Conservation (phyloP, 1,139 yeast genomes). For the Kodamaea ohmeri region DNA sequence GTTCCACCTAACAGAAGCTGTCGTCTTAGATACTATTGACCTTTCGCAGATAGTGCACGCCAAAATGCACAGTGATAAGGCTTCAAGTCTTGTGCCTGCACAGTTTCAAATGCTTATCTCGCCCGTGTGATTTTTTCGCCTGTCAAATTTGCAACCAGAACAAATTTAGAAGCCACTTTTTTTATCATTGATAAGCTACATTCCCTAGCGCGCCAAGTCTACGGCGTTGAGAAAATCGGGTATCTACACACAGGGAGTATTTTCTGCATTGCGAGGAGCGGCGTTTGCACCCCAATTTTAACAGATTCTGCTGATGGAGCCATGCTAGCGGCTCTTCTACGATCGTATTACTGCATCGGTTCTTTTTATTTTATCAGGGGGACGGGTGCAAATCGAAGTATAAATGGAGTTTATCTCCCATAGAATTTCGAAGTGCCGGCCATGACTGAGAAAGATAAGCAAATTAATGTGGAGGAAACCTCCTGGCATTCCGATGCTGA, state of each 20-base stretch:
- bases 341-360: no score
- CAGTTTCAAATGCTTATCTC: no score
- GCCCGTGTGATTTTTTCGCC: background rate
- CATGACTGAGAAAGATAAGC: conserved; percentile 8
- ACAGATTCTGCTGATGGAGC: background rate
- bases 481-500: conserved; percentile 9
- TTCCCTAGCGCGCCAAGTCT: background rate
- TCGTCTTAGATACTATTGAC: no score
- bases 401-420: background rate
- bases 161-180: background rate
- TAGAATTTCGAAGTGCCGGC: background rate
- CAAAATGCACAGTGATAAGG: no score
- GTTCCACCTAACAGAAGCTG: no score
- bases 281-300: background rate
- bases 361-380: no score
- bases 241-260: background rate
- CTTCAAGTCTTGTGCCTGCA: no score
- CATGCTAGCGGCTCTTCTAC: no score
- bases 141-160: conserved; percentile 1
- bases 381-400: background rate
- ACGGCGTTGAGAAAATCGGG: background rate
- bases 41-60: no score
- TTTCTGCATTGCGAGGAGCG: background rate
- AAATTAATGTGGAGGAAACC: conserved; percentile 2
- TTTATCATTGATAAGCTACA: background rate